Base-by-base conservation (phyloP, 768 basidiomycete genomes). In the Mrakia frigida region DNA sequence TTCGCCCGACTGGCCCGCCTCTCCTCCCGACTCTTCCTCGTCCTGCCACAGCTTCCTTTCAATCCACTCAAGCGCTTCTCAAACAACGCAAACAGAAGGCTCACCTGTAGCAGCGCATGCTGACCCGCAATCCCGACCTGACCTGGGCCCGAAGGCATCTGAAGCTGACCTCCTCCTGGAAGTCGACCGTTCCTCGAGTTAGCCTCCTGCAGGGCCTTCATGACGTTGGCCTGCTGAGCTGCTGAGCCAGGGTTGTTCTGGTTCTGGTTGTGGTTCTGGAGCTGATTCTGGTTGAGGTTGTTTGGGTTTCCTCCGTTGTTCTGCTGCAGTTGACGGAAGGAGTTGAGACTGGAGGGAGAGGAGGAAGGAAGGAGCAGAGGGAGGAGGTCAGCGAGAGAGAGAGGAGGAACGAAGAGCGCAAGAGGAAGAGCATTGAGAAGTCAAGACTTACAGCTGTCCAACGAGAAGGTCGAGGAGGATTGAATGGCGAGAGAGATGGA, bases 141-240 rank as follows among this genome's bases (percentile, higher is more conserved):
- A 68, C 65, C 65, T 39, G 35, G n/a, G 11, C 65, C 39, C 6
- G 65, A 68, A 39, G 65, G 65, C 2, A 68, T 68, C 65, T 68
- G 65, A 13, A 68, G 65, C 35, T 68, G 65, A 68, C 35, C 65
- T 68, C 65, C 65, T 68, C 65, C 65, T 14, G 18, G 65, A 39
- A 35, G 21, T 39, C 9, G 23, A 37, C 65, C 37, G 35, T 13
- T n/a, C 39, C 35, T 39, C 37, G 35, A 18, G 25, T 68, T 33
- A 3, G 31, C 31, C 61, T 63, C 35, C 63, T 37, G 35, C 6
- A 68, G 65, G 13, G 65, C 65, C 39, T 68, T 68, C 37, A 5
- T 6, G 18, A 68, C 16, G 35, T 39, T 68, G 18, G 65, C 65
- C 65, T 68, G 65, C 65, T 68, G 65, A 10, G 65, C 35, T 39